Conservation (phyloP, 2,329 filamentous ascomycete genomes). For the Phialophora expanda region DNA sequence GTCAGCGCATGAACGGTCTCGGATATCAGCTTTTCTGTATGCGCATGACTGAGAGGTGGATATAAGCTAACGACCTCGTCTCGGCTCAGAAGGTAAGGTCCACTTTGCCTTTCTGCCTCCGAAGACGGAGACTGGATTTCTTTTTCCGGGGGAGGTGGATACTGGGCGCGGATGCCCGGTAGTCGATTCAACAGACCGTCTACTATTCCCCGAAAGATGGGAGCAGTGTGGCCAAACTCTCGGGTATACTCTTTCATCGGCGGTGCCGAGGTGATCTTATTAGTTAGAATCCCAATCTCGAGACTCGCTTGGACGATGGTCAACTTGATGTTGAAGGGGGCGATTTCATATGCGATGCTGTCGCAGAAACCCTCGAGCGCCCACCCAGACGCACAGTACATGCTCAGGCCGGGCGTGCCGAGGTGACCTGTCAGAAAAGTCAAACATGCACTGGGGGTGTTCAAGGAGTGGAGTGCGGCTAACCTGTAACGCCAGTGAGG, state of each 20-base stretch:
- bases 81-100: slow-evolving; percentile 36
- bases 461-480: slow-evolving; percentile 63
- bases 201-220: slow-evolving; percentile 81
- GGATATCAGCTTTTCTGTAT: slow-evolving; percentile 75
- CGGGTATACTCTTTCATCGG: slow-evolving; percentile 72
- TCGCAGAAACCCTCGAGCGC: slow-evolving; percentile 96
- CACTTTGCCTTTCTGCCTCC: slow-evolving; percentile 38
- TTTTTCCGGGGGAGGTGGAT: slow-evolving; percentile 40
- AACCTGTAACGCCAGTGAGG: slow-evolving; percentile 85
- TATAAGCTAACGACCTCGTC: slow-evolving; percentile 69
- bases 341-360: slow-evolving; percentile 90
- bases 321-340: slow-evolving; percentile 95
- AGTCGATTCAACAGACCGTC: slow-evolving; percentile 77
- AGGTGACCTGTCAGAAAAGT: slow-evolving; percentile 67
- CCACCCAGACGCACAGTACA: slow-evolving; percentile 93
- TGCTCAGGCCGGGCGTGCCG: slow-evolving; percentile 85
- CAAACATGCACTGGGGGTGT: neutral
- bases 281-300: slow-evolving; percentile 85
- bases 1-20: slow-evolving; percentile 92
- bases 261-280: slow-evolving; percentile 83
- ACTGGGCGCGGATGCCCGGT: slow-evolving; percentile 62
- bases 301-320: slow-evolving; percentile 96
- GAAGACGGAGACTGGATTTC: slow-evolving; percentile 37
- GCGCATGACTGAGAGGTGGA: slow-evolving; percentile 69
- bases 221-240: slow-evolving; percentile 70